Percentiles rank a stretch among this genome's conserved stretches.
Evolutionary conservation across 495 filamentous ascomycete genomes (phyloP).

Genomic region (Hypoxylon trugodes): DNA sequence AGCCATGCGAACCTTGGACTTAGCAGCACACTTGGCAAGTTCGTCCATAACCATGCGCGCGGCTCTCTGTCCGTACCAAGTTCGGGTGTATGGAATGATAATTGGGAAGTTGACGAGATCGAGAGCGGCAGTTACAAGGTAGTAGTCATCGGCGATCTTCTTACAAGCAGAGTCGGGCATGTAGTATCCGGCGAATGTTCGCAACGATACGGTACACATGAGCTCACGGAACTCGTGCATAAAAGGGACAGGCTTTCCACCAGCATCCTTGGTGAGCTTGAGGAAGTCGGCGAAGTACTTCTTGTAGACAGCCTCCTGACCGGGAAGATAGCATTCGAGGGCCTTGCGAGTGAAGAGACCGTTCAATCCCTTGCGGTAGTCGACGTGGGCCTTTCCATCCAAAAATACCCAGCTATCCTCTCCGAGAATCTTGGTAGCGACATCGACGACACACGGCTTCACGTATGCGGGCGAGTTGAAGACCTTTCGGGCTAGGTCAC

Average conservation of each 20-base stretch:
- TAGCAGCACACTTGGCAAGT: conserved; percentile 90
- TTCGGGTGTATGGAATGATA: conserved; percentile 94
- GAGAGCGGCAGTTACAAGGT: conserved; percentile 92
- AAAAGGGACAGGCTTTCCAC: conserved; percentile 79
- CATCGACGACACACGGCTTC: conserved; percentile 97
- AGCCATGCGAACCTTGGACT: conserved; percentile 91
- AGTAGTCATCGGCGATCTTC: conserved; percentile 97
- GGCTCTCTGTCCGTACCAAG: conserved; percentile 97
- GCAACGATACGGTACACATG: conserved; percentile 93
- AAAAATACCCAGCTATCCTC: conserved; percentile 97
- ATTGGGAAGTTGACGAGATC: conserved; percentile 99
- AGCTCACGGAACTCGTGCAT: conserved; percentile 95
- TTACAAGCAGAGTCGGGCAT: conserved; percentile 87
- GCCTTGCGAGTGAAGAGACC: conserved; percentile 92
- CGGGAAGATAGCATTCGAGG: conserved; percentile 86
- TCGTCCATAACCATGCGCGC: conserved; percentile 90
- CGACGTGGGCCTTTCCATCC: conserved; percentile 93
- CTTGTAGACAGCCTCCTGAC: conserved; percentile 91
- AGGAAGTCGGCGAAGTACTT: conserved; percentile 83
- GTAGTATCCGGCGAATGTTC: conserved; percentile 97
- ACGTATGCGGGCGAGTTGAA: conserved; percentile 94
- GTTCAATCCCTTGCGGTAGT: conserved; percentile 97
- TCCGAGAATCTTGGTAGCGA: conserved; percentile 92
- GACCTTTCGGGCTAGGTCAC: conserved; percentile 95
- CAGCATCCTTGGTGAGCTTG: conserved; percentile 72